Evolutionary conservation across 495 filamentous ascomycete species (phyloP).

Genomic region (Cercophora sp.): DNA sequence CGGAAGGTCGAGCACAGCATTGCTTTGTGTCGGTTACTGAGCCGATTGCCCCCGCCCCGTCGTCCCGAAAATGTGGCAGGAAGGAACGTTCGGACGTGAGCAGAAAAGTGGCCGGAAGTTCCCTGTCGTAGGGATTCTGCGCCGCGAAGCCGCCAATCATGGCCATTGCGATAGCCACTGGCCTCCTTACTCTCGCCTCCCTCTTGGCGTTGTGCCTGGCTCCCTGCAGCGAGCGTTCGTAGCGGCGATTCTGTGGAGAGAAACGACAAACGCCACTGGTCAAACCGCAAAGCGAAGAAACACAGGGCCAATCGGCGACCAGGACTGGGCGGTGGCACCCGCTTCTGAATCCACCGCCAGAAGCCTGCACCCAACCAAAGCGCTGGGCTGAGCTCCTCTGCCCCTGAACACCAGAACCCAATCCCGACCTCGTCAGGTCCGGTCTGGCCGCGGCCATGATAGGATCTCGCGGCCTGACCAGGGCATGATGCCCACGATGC

Average conservation of each 20-base stretch:
- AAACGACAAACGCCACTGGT: slow-evolving; percentile 12
- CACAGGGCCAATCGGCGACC: slow-evolving; percentile 4
- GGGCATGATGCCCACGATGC: slow-evolving; percentile 1
- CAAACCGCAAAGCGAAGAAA: neutral
- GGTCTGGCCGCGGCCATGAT: slow-evolving; percentile 18
- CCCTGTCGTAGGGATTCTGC: neutral
- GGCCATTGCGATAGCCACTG: neutral
- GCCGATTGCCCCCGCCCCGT: too few relatives aligned
- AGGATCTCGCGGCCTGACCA: slow-evolving; percentile 7
- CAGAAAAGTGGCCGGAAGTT: too few relatives aligned
- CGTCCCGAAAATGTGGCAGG: too few relatives aligned
- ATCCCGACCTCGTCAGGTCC: slow-evolving; percentile 1
- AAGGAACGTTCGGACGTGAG: too few relatives aligned
- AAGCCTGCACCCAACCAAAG: slow-evolving; percentile 4
- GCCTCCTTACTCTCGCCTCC: neutral
- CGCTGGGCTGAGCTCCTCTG: neutral
- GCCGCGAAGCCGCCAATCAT: slow-evolving; percentile 4
- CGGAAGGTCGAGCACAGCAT: too few relatives aligned
- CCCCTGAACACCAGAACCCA: slow-evolving; percentile 11
- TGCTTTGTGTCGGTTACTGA: too few relatives aligned
- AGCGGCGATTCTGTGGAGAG: neutral
- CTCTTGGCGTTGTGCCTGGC: neutral
- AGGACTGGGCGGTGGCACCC: neutral
- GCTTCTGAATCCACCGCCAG: slow-evolving; percentile 2
- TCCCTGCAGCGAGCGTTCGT: neutral